Base-by-base conservation (phyloP, 2,329 filamentous ascomycete species). In the Beauveria rudraprayagi region DNA sequence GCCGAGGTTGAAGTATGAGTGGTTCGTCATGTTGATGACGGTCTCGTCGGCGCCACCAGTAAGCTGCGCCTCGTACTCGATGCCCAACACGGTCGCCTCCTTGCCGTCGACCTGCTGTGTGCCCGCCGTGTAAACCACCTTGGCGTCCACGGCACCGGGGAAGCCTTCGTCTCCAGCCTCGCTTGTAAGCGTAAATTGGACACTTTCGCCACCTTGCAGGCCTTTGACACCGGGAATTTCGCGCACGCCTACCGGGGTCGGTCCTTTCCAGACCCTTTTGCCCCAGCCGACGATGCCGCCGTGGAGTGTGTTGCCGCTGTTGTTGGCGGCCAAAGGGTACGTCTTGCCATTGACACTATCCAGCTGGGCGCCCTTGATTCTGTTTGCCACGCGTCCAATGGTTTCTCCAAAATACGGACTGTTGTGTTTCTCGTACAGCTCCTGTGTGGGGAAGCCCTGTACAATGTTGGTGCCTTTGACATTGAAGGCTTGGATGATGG, bases 1-100 rank as follows among this genome's bases (percentile, higher is more conserved):
- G 3, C 78, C 76, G 40, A 88, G 79, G 74, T 88, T 88, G 74
- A 89, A 89, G 77, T 89, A 89, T 44, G 91, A 95, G 78, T 99
- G 93, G 77, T 97, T 99, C 55, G 94, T 97, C 76, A 97, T 83
- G 76, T 92, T 95, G 72, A 97, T 84, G 47, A 87, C 87, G 0
- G 93, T 97, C 80, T 97, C 93, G n/a, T 92, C 86, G 14, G 87
- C 88, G 55, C 89, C 87, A 3, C 83, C 87, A 3, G 91, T 81
- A 52, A 97, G 80, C 73, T 91, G 85, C 22, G 89, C 92, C 78
- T 96, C 90, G 72, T 95, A 97, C 73, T 97, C 94, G 55, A 95
- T 90, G 61, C 87, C 87, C 61, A 97, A 76, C 22, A 94, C 84
- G 1, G 84, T 85, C 65, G 87, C 86, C 64, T 87, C 81, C 63